Percentiles rank a stretch among this genome's conserved stretches.
Conservation (phyloP, 805 yeast species). For the Tetrapisispora namnaoensis region DNA sequence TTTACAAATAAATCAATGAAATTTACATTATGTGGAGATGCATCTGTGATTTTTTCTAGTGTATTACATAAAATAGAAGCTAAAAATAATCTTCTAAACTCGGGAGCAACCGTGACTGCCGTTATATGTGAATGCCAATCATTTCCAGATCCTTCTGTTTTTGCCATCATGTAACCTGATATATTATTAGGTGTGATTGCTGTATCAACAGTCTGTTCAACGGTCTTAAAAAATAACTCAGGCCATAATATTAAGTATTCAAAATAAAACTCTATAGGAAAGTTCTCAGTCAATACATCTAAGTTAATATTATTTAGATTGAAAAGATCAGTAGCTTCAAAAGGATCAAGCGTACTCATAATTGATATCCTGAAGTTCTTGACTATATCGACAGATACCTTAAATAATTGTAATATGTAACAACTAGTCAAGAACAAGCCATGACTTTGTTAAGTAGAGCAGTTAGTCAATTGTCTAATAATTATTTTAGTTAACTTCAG, state of each 20-base stretch:
- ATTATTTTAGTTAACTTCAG: no score
- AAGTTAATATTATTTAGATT: constrained; percentile 65
- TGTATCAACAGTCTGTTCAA: constrained; percentile 34
- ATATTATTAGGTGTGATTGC: constrained; percentile 9
- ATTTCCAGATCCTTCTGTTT: constrained; percentile 73
- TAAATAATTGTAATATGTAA: no score
- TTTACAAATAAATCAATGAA: constrained; percentile 89
- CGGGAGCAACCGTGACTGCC: constrained; percentile 83
- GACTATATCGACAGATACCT: no score
- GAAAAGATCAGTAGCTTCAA: constrained; percentile 77
- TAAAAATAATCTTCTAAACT: constrained; percentile 74
- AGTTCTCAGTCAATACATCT: constrained; percentile 88
- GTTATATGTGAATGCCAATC: constrained; percentile 97
- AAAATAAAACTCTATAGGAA: constrained; percentile 71
- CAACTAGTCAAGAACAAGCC: no score
- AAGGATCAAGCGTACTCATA: constrained; percentile 86
- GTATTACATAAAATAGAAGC: constrained; percentile 73
- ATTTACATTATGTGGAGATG: constrained; percentile 69
- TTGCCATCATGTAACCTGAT: constrained; percentile 88
- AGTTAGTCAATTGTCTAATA: no score
- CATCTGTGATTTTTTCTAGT: constrained; percentile 62
- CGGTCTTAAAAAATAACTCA: constrained; percentile 70
- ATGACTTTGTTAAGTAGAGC: no score
- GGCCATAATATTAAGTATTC: constrained; percentile 87
- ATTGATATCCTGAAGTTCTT: background rate